phyloP scores from a whole-genome alignment of 2,329 filamentous ascomycete genomes.

The Xylariaceae sp. region DNA sequence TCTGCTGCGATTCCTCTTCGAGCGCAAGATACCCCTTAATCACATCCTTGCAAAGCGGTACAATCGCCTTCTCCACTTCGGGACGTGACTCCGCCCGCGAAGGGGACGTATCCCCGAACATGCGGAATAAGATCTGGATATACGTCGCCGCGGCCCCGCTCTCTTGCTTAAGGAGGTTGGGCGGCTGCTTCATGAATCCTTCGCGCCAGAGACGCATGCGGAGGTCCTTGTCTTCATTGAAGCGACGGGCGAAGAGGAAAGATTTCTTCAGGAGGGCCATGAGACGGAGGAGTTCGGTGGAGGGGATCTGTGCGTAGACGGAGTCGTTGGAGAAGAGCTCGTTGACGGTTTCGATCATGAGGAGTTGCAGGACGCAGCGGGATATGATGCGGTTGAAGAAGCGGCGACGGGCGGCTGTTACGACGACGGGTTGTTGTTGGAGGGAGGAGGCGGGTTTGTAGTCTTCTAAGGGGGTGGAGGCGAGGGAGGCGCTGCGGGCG shows the following conservation, averaged over 20 bases:
- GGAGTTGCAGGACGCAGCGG: slow-evolving; percentile 89
- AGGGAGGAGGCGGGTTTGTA: slow-evolving; percentile 72
- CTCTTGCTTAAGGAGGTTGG: slow-evolving; percentile 96
- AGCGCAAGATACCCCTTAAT: slow-evolving; percentile 77
- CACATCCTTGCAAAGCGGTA: slow-evolving; percentile 93
- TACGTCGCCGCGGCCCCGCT: slow-evolving; percentile 89
- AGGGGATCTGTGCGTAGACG: slow-evolving; percentile 91
- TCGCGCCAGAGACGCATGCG: slow-evolving; percentile 92
- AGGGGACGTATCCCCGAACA: slow-evolving; percentile 87
- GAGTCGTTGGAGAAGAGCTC: slow-evolving; percentile 97
- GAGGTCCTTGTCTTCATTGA: slow-evolving; percentile 96
- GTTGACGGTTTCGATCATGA: slow-evolving; percentile 99
- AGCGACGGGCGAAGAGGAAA: slow-evolving; percentile 92
- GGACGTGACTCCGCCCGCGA: slow-evolving; percentile 73
- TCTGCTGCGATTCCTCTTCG: slow-evolving; percentile 93
- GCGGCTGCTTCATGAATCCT: slow-evolving; percentile 99
- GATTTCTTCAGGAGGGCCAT: slow-evolving; percentile 95
- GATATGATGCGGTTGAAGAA: slow-evolving; percentile 99
- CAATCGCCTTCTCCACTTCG: slow-evolving; percentile 85
- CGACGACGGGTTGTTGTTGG: slow-evolving; percentile 84
- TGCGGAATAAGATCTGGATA: slow-evolving; percentile 89
- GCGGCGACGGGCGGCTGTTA: slow-evolving; percentile 84
- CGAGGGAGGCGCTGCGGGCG: slow-evolving; percentile 26
- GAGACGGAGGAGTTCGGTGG: slow-evolving; percentile 77
- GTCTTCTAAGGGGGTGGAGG: slow-evolving; percentile 65